A percentile compares a stretch with the other conserved stretches of the same genome.
phyloP scores from a whole-genome alignment of 2,329 filamentous ascomycete species.

The Podosphaera xanthii region DNA sequence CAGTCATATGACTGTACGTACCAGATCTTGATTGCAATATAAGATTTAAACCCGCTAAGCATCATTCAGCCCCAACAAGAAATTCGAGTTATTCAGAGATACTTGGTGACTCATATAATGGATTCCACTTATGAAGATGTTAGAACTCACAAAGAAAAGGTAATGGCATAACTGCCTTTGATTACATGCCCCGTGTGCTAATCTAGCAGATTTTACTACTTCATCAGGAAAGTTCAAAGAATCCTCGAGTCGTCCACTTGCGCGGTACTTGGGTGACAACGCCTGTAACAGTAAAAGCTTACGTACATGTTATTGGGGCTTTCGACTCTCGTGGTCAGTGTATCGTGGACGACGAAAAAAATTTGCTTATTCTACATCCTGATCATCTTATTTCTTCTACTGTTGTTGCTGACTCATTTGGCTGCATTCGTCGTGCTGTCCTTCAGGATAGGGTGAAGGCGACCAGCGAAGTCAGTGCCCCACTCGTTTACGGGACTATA shows the following conservation, averaged over 20 bases:
- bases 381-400: slow-evolving; percentile 91
- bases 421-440: slow-evolving; percentile 72
- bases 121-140: slow-evolving; percentile 44
- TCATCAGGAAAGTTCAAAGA: slow-evolving; percentile 49
- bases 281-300: slow-evolving; percentile 47
- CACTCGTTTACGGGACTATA: slow-evolving; percentile 79
- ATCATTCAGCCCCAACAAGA: slow-evolving; percentile 41
- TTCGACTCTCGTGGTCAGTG: slow-evolving; percentile 52
- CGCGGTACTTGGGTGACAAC: slow-evolving; percentile 76
- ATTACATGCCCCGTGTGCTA: background rate
- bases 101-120: slow-evolving; percentile 54
- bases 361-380: slow-evolving; percentile 78
- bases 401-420: slow-evolving; percentile 88
- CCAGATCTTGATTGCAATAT: slow-evolving; percentile 14
- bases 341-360: slow-evolving; percentile 57
- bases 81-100: slow-evolving; percentile 61
- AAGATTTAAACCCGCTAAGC: slow-evolving; percentile 31
- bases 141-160: slow-evolving; percentile 49
- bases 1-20: slow-evolving; percentile 30
- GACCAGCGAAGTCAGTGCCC: slow-evolving; percentile 53
- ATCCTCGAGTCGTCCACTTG: slow-evolving; percentile 46
- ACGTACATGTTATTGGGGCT: slow-evolving; percentile 66
- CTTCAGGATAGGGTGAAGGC: slow-evolving; percentile 89
- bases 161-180: slow-evolving; percentile 18
- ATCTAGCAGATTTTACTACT: slow-evolving; percentile 50